A percentile compares a stretch with the other conserved stretches of the same genome.
Conservation (phyloP, 2,329 filamentous ascomycete genomes). For the Colletotrichum melonis region DNA sequence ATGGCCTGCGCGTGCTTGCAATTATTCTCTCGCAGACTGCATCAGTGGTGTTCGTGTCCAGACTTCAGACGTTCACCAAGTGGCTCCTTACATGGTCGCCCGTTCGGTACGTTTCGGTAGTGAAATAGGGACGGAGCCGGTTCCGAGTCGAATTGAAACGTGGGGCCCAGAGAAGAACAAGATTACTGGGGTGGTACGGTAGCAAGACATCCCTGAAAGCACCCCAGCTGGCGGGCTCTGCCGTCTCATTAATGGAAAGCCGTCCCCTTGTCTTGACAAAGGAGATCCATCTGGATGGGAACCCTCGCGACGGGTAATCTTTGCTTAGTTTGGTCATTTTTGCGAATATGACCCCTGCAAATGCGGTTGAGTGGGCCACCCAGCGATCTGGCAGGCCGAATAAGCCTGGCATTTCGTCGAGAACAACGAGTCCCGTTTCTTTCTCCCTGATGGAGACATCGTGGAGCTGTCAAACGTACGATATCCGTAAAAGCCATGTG, state of each 20-base stretch:
- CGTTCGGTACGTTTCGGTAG: conserved; percentile 29
- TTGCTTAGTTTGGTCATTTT: conserved; percentile 33
- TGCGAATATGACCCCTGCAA: conserved; percentile 31
- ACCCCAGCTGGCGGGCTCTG: conserved; percentile 35
- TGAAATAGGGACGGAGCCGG: conserved; percentile 23
- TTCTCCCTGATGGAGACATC: conserved; percentile 18
- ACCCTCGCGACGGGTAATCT: conserved; percentile 30
- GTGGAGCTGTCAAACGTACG: conserved; percentile 33
- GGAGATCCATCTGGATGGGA: conserved; percentile 28
- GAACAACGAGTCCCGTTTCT: conserved; percentile 31
- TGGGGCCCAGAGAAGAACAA: conserved; percentile 12
- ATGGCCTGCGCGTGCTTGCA: conserved; percentile 7
- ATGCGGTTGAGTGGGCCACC: conserved; percentile 29
- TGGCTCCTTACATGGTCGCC: neutral
- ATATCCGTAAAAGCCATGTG: conserved; percentile 24
- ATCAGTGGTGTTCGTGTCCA: neutral
- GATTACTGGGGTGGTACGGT: conserved; percentile 14
- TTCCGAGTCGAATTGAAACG: conserved; percentile 32
- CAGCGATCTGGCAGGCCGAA: conserved; percentile 34
- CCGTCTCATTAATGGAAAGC: conserved; percentile 34
- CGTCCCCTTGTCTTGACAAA: conserved; percentile 10
- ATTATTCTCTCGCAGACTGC: conserved; percentile 7
- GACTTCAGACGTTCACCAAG: neutral
- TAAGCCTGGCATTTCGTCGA: conserved; percentile 32
- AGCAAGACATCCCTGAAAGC: conserved; percentile 18